Evolutionary conservation across 2,329 filamentous ascomycete genomes (phyloP).

Genomic region (Graphilbum sp.): DNA sequence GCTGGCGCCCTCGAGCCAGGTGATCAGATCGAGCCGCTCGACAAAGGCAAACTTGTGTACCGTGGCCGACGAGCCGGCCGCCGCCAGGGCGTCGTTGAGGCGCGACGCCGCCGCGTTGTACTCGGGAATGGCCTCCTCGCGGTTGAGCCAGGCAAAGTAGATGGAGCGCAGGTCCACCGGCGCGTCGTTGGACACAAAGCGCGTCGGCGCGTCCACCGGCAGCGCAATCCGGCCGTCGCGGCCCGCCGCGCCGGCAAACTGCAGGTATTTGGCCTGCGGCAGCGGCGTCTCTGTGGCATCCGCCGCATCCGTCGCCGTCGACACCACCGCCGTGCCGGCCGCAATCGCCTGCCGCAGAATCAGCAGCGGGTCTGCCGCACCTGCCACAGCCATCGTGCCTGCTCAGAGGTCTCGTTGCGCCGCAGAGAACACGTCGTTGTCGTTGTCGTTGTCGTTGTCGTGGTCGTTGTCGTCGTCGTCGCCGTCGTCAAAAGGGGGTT

Average conservation of each 20-base stretch:
- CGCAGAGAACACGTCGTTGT: no score
- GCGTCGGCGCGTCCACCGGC: conserved; percentile 57
- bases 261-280: conserved; percentile 61
- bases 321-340: conserved; percentile 49
- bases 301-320: conserved; percentile 54
- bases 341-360: conserved; percentile 74
- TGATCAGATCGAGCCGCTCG: conserved; percentile 78
- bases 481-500: not conserved
- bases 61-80: conserved; percentile 35
- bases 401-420: no score
- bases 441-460: not conserved
- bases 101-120: conserved; percentile 74
- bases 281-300: conserved; percentile 46
- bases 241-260: conserved; percentile 47
- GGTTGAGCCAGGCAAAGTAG: conserved; percentile 92
- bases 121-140: conserved; percentile 74
- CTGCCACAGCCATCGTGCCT: not conserved
- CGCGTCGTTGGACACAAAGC: conserved; percentile 63
- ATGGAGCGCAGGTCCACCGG: conserved; percentile 81
- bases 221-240: conserved; percentile 31
- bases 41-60: conserved; percentile 86
- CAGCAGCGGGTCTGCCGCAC: conserved; percentile 50
- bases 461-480: no score
- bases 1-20: conserved; percentile 80
- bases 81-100: conserved; percentile 62